Evolutionary conservation across 306 rosid species (phyloP).

Genomic region (Corylus heterophylla): DNA sequence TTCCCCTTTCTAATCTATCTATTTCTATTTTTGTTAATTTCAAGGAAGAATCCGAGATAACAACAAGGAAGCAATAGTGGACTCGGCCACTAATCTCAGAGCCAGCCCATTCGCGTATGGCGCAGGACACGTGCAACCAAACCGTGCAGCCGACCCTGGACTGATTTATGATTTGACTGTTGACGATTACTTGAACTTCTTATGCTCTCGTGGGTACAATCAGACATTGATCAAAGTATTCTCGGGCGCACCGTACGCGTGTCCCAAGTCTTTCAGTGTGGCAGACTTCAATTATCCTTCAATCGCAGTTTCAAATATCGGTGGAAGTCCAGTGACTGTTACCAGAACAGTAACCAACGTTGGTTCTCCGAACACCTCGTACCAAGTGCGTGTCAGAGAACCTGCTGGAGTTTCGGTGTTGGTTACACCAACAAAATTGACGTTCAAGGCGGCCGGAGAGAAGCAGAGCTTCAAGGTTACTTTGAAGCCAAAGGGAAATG

Average conservation of each 20-base stretch:
- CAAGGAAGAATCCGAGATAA: constrained; percentile 40
- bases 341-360: constrained; percentile 58
- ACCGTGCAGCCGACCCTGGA: constrained; percentile 58
- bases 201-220: constrained; percentile 56
- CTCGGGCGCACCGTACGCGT: constrained; percentile 19
- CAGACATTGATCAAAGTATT: constrained; percentile 22
- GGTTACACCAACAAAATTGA: constrained; percentile 36
- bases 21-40: neutral
- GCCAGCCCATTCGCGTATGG: constrained; percentile 62
- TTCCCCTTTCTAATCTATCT: neutral
- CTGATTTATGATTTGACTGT: constrained; percentile 49
- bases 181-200: constrained; percentile 53
- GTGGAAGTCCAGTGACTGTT: constrained; percentile 11
- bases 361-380: constrained; percentile 41
- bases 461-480: constrained; percentile 40
- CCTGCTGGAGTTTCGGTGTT: constrained; percentile 35
- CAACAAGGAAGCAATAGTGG: constrained; percentile 5
- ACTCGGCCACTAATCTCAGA: neutral
- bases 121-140: constrained; percentile 57
- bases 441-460: constrained; percentile 43
- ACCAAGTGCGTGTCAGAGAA: constrained; percentile 30
- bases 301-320: constrained; percentile 32
- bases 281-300: constrained; percentile 66
- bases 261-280: constrained; percentile 39
- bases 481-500: constrained; percentile 7